A percentile compares a stretch with the other conserved stretches of the same genome.
Conservation (phyloP, 164 flowering plant species). For the Aristolochia fimbriata region DNA sequence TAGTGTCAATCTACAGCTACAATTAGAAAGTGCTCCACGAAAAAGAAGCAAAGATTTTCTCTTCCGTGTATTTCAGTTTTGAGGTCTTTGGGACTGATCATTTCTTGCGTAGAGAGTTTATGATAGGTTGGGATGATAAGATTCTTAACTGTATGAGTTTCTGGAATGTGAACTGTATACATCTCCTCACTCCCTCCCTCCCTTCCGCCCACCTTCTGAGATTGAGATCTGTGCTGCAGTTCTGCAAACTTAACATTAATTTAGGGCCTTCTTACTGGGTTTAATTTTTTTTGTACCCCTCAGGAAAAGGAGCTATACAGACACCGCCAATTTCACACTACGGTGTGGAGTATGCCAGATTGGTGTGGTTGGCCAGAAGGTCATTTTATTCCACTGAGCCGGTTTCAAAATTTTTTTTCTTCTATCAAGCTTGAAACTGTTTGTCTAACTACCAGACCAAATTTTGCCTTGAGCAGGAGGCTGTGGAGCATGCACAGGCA, state of each 20-base stretch:
- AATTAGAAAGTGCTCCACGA: too few relatives aligned
- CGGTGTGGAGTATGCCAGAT: constrained; percentile 96
- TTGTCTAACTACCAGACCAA: not conserved
- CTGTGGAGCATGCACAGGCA: constrained; percentile 85
- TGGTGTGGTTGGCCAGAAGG: constrained; percentile 90
- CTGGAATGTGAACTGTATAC: too few relatives aligned
- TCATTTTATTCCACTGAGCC: constrained; percentile 6
- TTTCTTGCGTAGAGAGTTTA: too few relatives aligned
- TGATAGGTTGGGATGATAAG: too few relatives aligned
- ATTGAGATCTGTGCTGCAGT: not conserved
- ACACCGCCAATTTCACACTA: constrained; percentile 84
- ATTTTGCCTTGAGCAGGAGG: constrained; percentile 50
- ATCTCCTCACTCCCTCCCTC: too few relatives aligned
- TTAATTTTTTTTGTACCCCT: constrained; percentile 2
- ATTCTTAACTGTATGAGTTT: too few relatives aligned
- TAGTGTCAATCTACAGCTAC: too few relatives aligned
- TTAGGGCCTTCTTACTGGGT: not conserved
- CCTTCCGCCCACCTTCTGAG: too few relatives aligned
- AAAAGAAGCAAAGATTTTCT: too few relatives aligned
- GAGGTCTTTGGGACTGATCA: too few relatives aligned
- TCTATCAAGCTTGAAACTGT: not conserved
- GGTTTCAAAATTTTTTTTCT: not conserved
- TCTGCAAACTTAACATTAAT: not conserved
- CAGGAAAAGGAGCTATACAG: constrained; percentile 77
- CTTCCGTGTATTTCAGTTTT: too few relatives aligned